Conservation (phyloP, 129 eudicot species). For the Scalesia atractyloides region DNA sequence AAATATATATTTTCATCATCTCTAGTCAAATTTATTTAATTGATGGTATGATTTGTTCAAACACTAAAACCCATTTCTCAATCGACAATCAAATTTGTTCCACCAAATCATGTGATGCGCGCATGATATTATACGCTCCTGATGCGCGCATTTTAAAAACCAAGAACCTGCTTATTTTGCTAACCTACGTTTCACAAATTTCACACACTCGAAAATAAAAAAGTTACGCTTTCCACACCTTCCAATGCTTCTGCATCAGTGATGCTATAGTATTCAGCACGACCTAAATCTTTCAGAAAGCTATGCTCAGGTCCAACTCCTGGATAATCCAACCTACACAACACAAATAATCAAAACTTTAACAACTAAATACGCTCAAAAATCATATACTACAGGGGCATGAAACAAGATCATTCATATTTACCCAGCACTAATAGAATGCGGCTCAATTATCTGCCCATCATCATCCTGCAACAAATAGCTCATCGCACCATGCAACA, state of each 20-base stretch:
- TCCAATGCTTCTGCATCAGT: constrained; percentile 88
- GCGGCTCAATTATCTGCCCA: constrained; percentile 92
- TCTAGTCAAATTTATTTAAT: too few species aligned
- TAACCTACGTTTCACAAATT: background rate
- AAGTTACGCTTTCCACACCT: constrained; percentile 40
- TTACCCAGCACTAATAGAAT: constrained; percentile 96
- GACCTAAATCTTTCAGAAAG: constrained; percentile 81
- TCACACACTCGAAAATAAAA: background rate
- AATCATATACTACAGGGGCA: background rate
- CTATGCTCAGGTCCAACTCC: constrained; percentile 98
- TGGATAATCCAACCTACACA: constrained; percentile 79
- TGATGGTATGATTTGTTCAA: too few species aligned
- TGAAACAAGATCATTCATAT: background rate
- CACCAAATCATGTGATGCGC: too few species aligned
- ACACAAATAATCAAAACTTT: background rate
- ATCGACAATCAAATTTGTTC: too few species aligned
- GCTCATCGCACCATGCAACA: constrained; percentile 97
- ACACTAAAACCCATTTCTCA: too few species aligned
- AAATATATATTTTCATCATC: too few species aligned
- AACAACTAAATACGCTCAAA: background rate
- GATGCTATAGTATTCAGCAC: constrained; percentile 81
- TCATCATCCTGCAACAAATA: constrained; percentile 94
- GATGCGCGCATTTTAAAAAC: too few species aligned
- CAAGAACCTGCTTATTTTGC: background rate
- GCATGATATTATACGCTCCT: too few species aligned